Evolutionary conservation across 352 stramenopile species (phyloP).

Genomic region (Phytophthora lateralis): DNA sequence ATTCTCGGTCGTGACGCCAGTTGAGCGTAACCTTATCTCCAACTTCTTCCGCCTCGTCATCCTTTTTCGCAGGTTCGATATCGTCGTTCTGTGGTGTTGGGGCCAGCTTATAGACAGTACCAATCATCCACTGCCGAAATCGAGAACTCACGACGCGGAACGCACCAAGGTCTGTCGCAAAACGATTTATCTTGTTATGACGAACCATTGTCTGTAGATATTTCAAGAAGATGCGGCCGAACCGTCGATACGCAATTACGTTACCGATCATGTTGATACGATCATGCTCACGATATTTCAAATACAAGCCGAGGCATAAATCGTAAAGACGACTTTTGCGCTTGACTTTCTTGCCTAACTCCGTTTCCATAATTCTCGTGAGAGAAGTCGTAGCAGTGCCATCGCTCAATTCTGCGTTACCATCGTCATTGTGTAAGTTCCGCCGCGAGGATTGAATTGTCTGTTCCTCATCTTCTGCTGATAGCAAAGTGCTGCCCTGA

Average conservation of each 20-base stretch:
- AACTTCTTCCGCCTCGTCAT: constrained; percentile 14
- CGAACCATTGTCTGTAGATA: constrained; percentile 31
- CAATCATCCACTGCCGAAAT: constrained; percentile 53
- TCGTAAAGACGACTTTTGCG: constrained; percentile 66
- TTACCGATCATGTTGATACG: constrained; percentile 57
- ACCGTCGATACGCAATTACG: constrained; percentile 54
- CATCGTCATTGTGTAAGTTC: constrained; percentile 5
- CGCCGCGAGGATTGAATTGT: background rate
- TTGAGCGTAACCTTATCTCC: constrained; percentile 37
- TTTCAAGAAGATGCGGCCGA: constrained; percentile 44
- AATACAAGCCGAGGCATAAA: constrained; percentile 55
- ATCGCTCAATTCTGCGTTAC: constrained; percentile 14
- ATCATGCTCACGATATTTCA: constrained; percentile 63
- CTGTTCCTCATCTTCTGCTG: constrained; percentile 7
- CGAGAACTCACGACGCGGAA: constrained; percentile 46
- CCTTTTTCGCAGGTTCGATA: constrained; percentile 12
- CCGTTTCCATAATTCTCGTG: constrained; percentile 67
- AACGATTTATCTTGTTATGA: constrained; percentile 48
- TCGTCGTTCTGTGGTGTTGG: constrained; percentile 12
- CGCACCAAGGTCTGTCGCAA: constrained; percentile 54
- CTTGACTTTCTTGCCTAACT: constrained; percentile 58
- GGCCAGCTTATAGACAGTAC: constrained; percentile 38
- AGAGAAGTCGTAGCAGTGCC: constrained; percentile 22
- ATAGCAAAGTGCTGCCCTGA: constrained; percentile 2
- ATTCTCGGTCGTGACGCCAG: constrained; percentile 56